Percentiles rank a stretch among this genome's conserved stretches.
phyloP scores from a whole-genome alignment of 345 rosid genomes.

The Orychophragmus violaceus region DNA sequence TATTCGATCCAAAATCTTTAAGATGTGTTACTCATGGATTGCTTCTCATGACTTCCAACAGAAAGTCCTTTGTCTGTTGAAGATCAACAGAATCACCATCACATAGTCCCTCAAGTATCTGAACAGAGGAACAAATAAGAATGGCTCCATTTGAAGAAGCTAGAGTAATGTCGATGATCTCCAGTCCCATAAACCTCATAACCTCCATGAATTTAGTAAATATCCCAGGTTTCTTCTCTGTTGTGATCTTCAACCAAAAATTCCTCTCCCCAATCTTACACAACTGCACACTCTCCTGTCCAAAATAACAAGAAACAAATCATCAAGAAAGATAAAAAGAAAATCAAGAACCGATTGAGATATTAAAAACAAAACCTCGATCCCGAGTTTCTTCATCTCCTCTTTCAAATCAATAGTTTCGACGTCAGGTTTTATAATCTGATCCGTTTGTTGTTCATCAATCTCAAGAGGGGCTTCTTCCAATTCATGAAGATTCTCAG shows the following conservation, averaged over 20 bases:
- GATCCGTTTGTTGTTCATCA: slow-evolving; percentile 24
- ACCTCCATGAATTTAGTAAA: slow-evolving; percentile 59
- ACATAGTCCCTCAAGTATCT: slow-evolving; percentile 31
- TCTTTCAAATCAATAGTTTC: slow-evolving; percentile 31
- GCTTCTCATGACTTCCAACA: slow-evolving; percentile 19
- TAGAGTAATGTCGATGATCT: slow-evolving; percentile 49
- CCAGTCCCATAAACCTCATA: slow-evolving; percentile 46
- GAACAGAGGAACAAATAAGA: slow-evolving; percentile 50
- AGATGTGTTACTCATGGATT: slow-evolving; percentile 3
- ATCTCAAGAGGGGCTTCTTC: slow-evolving; percentile 34
- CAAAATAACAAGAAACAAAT: neutral
- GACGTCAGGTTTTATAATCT: slow-evolving; percentile 1
- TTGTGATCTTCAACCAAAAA: slow-evolving; percentile 61
- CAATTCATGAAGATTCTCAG: slow-evolving; percentile 51
- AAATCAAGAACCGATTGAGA: neutral
- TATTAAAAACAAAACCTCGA: slow-evolving; percentile 39
- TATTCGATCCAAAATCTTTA: neutral
- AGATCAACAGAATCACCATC: slow-evolving; percentile 8
- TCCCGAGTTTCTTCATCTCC: slow-evolving; percentile 39
- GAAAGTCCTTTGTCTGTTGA: slow-evolving; percentile 12
- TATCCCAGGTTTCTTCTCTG: slow-evolving; percentile 49
- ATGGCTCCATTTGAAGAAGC: slow-evolving; percentile 50
- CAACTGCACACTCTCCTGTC: slow-evolving; percentile 62
- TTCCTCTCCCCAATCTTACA: slow-evolving; percentile 42
- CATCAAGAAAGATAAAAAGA: neutral